Conservation (phyloP, 108 stramenopile genomes). For the Cylindrotheca closterium region DNA sequence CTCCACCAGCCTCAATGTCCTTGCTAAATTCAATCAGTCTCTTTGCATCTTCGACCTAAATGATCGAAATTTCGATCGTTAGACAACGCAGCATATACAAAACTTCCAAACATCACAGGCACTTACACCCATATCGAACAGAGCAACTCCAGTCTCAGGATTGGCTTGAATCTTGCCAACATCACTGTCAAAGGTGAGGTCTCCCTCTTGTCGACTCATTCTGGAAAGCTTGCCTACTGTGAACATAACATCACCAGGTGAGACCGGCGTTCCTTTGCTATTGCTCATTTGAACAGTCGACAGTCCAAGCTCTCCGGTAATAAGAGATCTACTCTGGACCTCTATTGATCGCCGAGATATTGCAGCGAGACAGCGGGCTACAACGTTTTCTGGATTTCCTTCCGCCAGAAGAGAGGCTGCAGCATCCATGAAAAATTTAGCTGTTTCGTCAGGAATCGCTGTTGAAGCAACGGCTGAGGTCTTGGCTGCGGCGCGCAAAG, state of each 20-base stretch:
- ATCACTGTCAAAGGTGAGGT: slow-evolving; percentile 66
- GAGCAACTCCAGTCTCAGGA: slow-evolving; percentile 59
- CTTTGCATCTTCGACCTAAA: slow-evolving; percentile 78
- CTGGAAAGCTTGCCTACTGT: slow-evolving; percentile 80
- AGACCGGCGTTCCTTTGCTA: slow-evolving; percentile 50
- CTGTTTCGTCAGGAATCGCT: slow-evolving; percentile 75
- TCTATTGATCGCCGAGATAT: slow-evolving; percentile 71
- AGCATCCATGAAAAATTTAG: slow-evolving; percentile 74
- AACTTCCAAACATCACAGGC: background rate
- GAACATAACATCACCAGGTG: slow-evolving; percentile 86
- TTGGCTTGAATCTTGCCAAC: slow-evolving; percentile 84
- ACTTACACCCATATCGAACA: slow-evolving; percentile 86
- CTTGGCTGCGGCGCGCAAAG: slow-evolving; percentile 79
- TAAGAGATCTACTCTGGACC: slow-evolving; percentile 70
- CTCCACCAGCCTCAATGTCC: slow-evolving; percentile 74
- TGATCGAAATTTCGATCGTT: background rate
- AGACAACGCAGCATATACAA: background rate
- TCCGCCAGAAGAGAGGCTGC: slow-evolving; percentile 60
- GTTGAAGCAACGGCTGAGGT: slow-evolving; percentile 80
- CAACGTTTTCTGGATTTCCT: slow-evolving; percentile 55
- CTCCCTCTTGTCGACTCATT: slow-evolving; percentile 70
- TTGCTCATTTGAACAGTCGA: slow-evolving; percentile 82
- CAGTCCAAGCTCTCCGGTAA: slow-evolving; percentile 83
- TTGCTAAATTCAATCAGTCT: slow-evolving; percentile 76
- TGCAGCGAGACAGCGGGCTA: slow-evolving; percentile 87